Conservation (phyloP, 225 moss, liverwort and hornwort genomes). For the Pseudisothecium myosuroides region DNA sequence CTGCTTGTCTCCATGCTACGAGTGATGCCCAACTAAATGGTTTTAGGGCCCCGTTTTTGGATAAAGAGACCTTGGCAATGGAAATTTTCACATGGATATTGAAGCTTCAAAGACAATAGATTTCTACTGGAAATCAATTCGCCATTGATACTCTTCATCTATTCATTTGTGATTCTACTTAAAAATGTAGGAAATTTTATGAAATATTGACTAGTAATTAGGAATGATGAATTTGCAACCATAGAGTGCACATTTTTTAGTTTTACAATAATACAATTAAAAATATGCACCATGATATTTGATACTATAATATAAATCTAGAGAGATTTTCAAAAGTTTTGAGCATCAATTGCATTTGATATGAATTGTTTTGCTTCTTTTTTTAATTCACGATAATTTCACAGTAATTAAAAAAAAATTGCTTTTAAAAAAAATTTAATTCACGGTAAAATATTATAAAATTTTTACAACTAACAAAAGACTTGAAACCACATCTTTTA, state of each 20-base stretch:
- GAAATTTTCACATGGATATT: neutral
- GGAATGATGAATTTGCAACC: neutral
- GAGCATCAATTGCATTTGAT: neutral
- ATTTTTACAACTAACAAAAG: neutral
- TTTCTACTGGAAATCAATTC: neutral
- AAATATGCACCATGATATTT: neutral
- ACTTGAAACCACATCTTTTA: neutral
- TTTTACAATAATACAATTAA: neutral
- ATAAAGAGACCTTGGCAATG: fast-evolving
- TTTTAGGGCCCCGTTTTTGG: neutral
- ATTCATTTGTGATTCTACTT: neutral
- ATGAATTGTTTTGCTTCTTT: neutral
- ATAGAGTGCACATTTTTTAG: fast-evolving
- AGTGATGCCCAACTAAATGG: neutral
- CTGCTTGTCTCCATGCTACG: fast-evolving
- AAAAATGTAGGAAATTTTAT: neutral
- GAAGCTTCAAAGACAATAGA: fast-evolving
- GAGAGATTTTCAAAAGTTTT: neutral
- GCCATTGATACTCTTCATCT: neutral
- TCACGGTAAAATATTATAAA: neutral
- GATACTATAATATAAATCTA: neutral
- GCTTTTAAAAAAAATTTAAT: no score
- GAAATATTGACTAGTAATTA: neutral
- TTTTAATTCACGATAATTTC: neutral
- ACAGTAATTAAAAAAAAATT: no score